Evolutionary conservation across 83 land plant genomes (phyloP), one percentile per base, ranked within the genome.

Genomic region (Picea mariana): DNA sequence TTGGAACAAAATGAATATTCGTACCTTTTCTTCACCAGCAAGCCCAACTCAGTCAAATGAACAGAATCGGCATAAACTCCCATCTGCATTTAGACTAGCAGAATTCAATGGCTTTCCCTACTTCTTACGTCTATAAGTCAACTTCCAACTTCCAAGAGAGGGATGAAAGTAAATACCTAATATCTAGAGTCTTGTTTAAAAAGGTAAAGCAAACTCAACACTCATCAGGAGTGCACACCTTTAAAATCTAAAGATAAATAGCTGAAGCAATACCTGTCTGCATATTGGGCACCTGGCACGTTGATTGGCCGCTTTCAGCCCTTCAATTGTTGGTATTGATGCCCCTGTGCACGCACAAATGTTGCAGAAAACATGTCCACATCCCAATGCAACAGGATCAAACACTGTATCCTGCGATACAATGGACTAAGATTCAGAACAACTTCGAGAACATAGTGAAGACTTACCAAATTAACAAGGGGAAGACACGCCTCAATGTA

Each of bases 341-440:
- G 90, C 91, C 24, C 93, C 83, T 31, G 91, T 89, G 65, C 93
- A 93, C 71, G 88, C 90, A 87, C 93, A 93, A 8, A 62, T 82
- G 68, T 90, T 91, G 84, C 93, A 91, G 75, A 93, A 93, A 5
- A 91, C 85, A 85, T 93, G 95, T 17, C 95, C 95, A 83, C 95
- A 93, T n/a, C 82, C 73, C 79, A 91, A 65, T 58, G 93, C 87
- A 72, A 84, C 80, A 21, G 90, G 91, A 77, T 87, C 85, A 76
- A 89, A 93, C 8, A 91, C 59, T 0, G 62, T 86, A 17, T 93
- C 95, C 93, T 90, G 86, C 21, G 82, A 49, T 49, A 49, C 55
- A 49, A 49, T 52, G 3, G 13, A 52, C 12, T 49, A 49, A 9
- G 11, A 49, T 49, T 49, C 55, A 49, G 12, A 9, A 49, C 55